Percentiles rank a stretch among this genome's conserved stretches.
Evolutionary conservation across 2,329 filamentous ascomycete genomes (phyloP).

Genomic region (Aplosporella prunicola): DNA sequence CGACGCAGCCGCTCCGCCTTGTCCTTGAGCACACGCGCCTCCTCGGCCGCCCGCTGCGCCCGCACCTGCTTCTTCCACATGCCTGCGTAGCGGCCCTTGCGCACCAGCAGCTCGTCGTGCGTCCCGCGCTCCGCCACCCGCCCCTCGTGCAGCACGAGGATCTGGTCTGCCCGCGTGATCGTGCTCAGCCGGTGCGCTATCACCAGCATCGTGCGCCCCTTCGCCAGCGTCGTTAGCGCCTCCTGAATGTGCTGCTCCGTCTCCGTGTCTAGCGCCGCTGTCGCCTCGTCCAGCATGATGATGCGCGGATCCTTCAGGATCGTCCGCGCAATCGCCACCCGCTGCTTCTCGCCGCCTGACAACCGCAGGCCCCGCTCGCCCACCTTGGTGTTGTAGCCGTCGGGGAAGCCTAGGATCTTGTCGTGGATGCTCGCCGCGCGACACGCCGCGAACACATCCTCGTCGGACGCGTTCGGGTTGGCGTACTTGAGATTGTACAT

Average conservation of each 20-base stretch:
- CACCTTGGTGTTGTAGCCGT: conserved; percentile 81
- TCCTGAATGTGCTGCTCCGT: conserved; percentile 90
- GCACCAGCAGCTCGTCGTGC: conserved; percentile 41
- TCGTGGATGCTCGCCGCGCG: conserved; percentile 85
- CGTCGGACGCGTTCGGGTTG: conserved; percentile 68
- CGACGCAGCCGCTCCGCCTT: conserved; percentile 40
- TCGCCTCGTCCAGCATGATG: conserved; percentile 89
- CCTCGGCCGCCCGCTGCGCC: conserved; percentile 40
- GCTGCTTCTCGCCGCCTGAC: conserved; percentile 86
- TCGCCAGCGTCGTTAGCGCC: conserved; percentile 69
- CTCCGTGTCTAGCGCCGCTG: conserved; percentile 80
- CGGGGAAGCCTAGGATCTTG: conserved; percentile 79
- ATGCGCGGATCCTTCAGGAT: conserved; percentile 87
- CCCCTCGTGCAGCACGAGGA: conserved; percentile 46
- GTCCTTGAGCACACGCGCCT: conserved; percentile 40
- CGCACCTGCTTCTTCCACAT: conserved; percentile 47
- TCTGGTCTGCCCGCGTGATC: conserved; percentile 47
- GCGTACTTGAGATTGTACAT: conserved; percentile 95
- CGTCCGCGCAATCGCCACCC: conserved; percentile 85
- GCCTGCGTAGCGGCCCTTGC: conserved; percentile 37
- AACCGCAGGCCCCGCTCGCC: conserved; percentile 80
- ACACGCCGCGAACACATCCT: conserved; percentile 74
- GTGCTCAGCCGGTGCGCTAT: conserved; percentile 67
- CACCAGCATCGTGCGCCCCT: conserved; percentile 84
- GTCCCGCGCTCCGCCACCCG: conserved; percentile 43